Conservation (phyloP, 257 asterid species). For the Phtheirospermum japonicum region DNA sequence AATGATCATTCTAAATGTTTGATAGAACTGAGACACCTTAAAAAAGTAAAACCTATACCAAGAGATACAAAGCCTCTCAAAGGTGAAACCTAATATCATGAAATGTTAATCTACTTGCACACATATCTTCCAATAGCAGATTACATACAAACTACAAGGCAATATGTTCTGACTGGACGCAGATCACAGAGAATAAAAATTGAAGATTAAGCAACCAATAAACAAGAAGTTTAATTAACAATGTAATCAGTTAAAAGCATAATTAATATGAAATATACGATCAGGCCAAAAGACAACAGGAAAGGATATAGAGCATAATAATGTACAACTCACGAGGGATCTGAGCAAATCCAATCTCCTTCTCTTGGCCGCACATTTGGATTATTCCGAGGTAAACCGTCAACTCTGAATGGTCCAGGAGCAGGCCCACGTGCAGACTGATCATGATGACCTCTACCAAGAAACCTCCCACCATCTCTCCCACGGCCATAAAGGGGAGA, state of each 20-base stretch:
- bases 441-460: slow-evolving; percentile 55
- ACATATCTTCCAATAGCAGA: not conserved
- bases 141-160: too few relatives aligned
- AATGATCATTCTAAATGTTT: not conserved
- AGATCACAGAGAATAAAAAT: not conserved
- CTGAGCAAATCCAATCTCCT: slow-evolving; percentile 92
- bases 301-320: slow-evolving; percentile 11
- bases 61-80: not conserved
- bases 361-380: slow-evolving; percentile 91
- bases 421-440: slow-evolving; percentile 50
- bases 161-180: not conserved
- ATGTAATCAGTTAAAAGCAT: slow-evolving; percentile 16
- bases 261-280: slow-evolving; percentile 5
- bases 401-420: slow-evolving; percentile 47
- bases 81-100: not conserved
- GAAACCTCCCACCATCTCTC: slow-evolving; percentile 55
- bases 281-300: slow-evolving; percentile 12
- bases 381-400: slow-evolving; percentile 60
- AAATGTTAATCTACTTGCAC: not conserved
- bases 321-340: slow-evolving; percentile 60
- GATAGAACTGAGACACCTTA: not conserved
- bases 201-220: not conserved
- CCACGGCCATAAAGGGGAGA: slow-evolving; percentile 68
- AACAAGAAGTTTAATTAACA: not conserved
- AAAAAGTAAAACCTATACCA: not conserved